Conservation (phyloP, 2,329 filamentous ascomycete species). For the Pseudofabraea citricarpa region DNA sequence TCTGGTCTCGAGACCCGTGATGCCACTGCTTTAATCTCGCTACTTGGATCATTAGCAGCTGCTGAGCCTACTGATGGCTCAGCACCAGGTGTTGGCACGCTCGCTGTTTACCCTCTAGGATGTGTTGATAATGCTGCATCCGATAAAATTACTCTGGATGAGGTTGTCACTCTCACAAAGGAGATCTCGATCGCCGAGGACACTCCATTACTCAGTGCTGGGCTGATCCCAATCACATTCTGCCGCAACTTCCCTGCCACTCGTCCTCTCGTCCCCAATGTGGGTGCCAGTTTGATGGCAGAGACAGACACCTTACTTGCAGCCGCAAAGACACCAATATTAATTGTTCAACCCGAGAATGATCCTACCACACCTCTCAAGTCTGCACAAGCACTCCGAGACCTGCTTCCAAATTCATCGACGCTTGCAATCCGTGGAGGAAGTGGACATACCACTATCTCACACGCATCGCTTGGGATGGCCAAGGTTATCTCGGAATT, state of each 20-base stretch:
- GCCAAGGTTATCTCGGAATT: not conserved
- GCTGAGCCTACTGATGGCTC: not conserved
- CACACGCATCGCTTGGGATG: not conserved
- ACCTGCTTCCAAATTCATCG: conserved; percentile 9
- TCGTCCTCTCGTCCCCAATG: conserved; percentile 5
- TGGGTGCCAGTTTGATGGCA: conserved; percentile 1
- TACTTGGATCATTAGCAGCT: not conserved
- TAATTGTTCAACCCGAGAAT: conserved; percentile 10
- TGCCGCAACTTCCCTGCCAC: conserved; percentile 13
- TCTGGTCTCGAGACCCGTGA: not conserved
- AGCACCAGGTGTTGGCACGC: conserved; percentile 2
- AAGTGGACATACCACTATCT: conserved; percentile 10
- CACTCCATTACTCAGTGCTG: conserved; percentile 10
- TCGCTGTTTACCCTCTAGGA: conserved; percentile 1
- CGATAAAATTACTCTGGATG: conserved; percentile 5
- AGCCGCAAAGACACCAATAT: conserved; percentile 6
- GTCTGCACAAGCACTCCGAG: conserved; percentile 8
- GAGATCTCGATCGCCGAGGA: conserved; percentile 9
- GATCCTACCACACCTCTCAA: conserved; percentile 12
- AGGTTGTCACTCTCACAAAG: conserved; percentile 10
- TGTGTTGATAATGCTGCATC: conserved; percentile 14
- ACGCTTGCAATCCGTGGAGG: conserved; percentile 9
- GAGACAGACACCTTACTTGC: conserved; percentile 1
- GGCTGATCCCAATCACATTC: conserved; percentile 10
- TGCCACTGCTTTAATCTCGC: not conserved